Conservation (phyloP, 257 asterid species). For the Jacaranda mimosifolia region DNA sequence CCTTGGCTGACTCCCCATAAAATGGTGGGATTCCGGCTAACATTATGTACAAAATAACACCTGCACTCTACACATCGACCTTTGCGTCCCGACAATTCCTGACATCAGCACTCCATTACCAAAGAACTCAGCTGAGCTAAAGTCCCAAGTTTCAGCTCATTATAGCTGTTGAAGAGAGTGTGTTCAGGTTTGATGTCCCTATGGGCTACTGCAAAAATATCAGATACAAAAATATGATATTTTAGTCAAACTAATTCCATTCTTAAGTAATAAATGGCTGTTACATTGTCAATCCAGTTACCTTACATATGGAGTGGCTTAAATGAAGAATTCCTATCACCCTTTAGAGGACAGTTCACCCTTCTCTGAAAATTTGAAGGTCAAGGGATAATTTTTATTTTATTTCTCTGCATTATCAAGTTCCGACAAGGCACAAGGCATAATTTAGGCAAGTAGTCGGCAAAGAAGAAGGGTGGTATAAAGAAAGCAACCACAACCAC, state of each 20-base stretch:
- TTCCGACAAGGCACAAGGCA: neutral
- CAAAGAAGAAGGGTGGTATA: neutral
- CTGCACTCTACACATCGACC: slow-evolving; percentile 72
- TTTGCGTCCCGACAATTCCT: slow-evolving; percentile 65
- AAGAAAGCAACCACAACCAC: neutral
- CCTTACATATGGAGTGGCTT: too few relatives aligned
- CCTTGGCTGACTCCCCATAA: slow-evolving; percentile 58
- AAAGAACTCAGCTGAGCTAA: slow-evolving; percentile 77
- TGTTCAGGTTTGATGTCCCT: slow-evolving; percentile 85
- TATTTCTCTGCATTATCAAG: neutral
- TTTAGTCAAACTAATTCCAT: too few relatives aligned
- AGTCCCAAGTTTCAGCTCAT: slow-evolving; percentile 80
- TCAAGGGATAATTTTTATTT: neutral
- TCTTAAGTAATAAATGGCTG: too few relatives aligned
- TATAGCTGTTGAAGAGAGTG: slow-evolving; percentile 59
- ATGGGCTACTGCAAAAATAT: slow-evolving; percentile 75
- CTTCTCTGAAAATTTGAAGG: too few relatives aligned
- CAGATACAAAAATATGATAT: too few relatives aligned
- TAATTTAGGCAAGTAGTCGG: neutral
- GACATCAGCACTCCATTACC: slow-evolving; percentile 51
- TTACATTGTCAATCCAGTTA: too few relatives aligned
- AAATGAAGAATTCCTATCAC: too few relatives aligned
- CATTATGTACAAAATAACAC: slow-evolving; percentile 63
- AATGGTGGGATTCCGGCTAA: slow-evolving; percentile 64
- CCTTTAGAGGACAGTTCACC: too few relatives aligned